Percentiles rank a stretch among this genome's conserved stretches.
These are phyloP conservation scores for Salvia splendens DNA, from an alignment of 257 asterid genomes.

Conservation along the genomic window DNA sequence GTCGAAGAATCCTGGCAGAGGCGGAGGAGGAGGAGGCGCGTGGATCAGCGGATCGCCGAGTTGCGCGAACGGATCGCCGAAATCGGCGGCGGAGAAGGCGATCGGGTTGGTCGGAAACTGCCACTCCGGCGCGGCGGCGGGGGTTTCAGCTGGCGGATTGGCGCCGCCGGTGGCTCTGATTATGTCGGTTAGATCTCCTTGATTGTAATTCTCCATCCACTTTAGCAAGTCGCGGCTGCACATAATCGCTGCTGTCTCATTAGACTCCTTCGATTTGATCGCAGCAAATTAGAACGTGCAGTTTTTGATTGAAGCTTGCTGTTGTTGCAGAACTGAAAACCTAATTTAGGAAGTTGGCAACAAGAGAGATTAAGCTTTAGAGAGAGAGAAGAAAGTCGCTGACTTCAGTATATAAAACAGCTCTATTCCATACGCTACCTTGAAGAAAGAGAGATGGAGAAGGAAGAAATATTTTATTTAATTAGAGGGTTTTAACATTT, in stretches of 20 bases:
- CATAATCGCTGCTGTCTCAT: slow-evolving; percentile 35
- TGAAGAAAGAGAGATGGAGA: slow-evolving; percentile 24
- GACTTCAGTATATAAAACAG: slow-evolving; percentile 60
- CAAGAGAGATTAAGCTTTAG: slow-evolving; percentile 30
- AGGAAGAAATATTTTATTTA: too few species aligned
- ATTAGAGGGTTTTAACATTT: not conserved
- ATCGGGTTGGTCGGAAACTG: slow-evolving; percentile 44
- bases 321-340: slow-evolving; percentile 7
- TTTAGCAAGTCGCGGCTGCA: slow-evolving; percentile 47
- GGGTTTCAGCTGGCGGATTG: not conserved
- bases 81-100: slow-evolving; percentile 45
- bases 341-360: slow-evolving; percentile 16
- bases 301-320: too few species aligned
- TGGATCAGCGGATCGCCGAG: slow-evolving; percentile 68
- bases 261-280: not conserved
- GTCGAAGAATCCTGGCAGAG: slow-evolving; percentile 33
- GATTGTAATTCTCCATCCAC: slow-evolving; percentile 54
- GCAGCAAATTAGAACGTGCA: too few species aligned
- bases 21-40: not conserved
- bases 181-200: slow-evolving; percentile 84
- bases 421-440: slow-evolving; percentile 52
- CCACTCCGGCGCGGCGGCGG: slow-evolving; percentile 40
- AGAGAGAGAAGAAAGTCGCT: slow-evolving; percentile 46
- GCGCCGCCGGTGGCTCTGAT: slow-evolving; percentile 47
- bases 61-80: slow-evolving; percentile 77